Evolutionary conservation across 176 grass and related monocot species (phyloP), one percentile per base, ranked within the genome.

Genomic region (Oryza punctata): DNA sequence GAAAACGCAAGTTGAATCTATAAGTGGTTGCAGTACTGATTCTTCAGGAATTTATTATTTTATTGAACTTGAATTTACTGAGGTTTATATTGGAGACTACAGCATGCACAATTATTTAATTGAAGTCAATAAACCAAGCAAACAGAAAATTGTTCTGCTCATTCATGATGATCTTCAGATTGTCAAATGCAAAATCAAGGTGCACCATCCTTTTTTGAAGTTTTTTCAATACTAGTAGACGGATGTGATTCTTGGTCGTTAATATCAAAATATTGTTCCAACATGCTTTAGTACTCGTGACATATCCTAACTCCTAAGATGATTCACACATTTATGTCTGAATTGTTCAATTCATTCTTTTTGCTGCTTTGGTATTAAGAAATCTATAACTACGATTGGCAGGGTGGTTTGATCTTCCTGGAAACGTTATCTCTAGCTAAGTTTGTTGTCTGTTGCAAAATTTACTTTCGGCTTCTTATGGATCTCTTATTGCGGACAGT

Each of bases 331-430:
- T 85, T 71, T 89, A 32, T 85, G 44, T 88, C 40, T 70, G 24
- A 54, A 1, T 50, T 43, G 16, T 81, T 71, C n/a, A 50, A 81
- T 80, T 19, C 30, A 77, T 0, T 26, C 76, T 66, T 40, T 35
- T 30, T 35, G 16, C 77, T 77, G 14, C 43, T 61, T 38, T 16
- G 19, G 26, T 76, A 85, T 80, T 81, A 85, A 89, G 77, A 52
- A 23, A 81, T 69, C 35, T 64, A 70, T 83, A 80, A 83, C 68
- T 82, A 66, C 46, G 50, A 85, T 94, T 86, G 61, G 52, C 91
- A 93, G 94, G 94, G 91, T 81, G 94, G 94, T 46, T 89, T 93
- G 65, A 91, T 96, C 73, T 93, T 93, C 89, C 72, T 93, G 76
- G 94, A 96, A 93, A 91, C 91, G 77, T 68, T 88, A 75, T 76